These are phyloP conservation scores for Trapa incisa DNA, from an alignment of 345 rosid species.

Conservation along the genomic window DNA sequence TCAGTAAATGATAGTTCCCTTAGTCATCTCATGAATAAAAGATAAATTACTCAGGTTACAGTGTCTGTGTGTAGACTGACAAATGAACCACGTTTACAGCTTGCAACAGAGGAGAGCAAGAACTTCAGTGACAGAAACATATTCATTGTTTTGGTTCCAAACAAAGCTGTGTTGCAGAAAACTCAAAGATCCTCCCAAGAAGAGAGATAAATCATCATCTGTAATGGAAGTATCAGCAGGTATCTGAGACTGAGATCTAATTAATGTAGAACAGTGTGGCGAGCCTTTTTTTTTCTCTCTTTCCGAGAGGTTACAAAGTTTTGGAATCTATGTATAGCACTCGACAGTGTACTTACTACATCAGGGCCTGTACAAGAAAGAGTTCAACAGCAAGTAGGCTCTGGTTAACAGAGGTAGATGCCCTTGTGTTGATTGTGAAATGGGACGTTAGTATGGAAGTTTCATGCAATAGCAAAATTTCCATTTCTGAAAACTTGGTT, in stretches of 20 bases:
- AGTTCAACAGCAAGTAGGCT: background rate
- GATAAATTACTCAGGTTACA: background rate
- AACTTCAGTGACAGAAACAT: conserved; percentile 63
- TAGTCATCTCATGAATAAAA: too few relatives aligned
- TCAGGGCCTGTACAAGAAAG: background rate
- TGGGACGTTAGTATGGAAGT: background rate
- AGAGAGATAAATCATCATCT: conserved; percentile 31
- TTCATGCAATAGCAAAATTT: background rate
- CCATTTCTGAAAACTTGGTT: background rate
- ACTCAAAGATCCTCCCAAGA: conserved; percentile 62
- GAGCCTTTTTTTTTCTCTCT: background rate
- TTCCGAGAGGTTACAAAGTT: background rate
- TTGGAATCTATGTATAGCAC: background rate
- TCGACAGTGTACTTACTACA: background rate
- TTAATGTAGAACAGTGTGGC: background rate
- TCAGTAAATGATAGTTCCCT: background rate
- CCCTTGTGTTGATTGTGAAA: background rate
- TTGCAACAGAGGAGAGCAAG: conserved; percentile 80
- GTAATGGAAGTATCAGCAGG: conserved; percentile 50
- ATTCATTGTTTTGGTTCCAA: conserved; percentile 70
- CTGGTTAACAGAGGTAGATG: background rate
- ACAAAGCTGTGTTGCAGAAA: conserved; percentile 55
- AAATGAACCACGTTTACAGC: conserved; percentile 29
- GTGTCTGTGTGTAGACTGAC: background rate
- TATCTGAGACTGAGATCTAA: conserved; percentile 17